A percentile compares a stretch with the other conserved stretches of the same genome.
phyloP scores from a whole-genome alignment of 306 rosid genomes.

The Styphnolobium japonicum region DNA sequence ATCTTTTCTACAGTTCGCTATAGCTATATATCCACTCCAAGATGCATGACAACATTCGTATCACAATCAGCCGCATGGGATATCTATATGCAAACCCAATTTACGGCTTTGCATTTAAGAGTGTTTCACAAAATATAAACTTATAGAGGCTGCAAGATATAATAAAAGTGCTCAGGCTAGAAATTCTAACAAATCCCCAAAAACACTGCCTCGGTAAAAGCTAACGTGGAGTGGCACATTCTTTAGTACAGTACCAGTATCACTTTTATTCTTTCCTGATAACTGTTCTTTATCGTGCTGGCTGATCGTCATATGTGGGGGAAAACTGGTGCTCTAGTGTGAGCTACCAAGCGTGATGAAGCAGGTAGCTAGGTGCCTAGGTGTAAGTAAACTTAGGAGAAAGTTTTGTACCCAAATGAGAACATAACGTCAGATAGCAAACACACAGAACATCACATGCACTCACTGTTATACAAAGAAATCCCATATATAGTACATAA shows the following conservation, averaged over 20 bases:
- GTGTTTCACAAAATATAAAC: neutral
- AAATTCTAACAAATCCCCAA: neutral
- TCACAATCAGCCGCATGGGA: neutral
- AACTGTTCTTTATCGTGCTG: neutral
- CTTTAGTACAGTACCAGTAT: neutral
- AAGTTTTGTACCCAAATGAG: neutral
- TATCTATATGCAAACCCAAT: neutral
- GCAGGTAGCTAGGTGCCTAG: no score
- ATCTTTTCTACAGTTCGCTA: no score
- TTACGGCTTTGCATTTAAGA: neutral
- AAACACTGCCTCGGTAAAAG: neutral
- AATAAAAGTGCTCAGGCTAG: neutral
- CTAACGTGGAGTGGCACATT: slow-evolving; percentile 1
- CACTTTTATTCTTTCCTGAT: neutral
- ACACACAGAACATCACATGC: slow-evolving; percentile 10
- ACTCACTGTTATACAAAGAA: slow-evolving; percentile 15
- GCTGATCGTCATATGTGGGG: neutral
- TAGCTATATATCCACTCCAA: neutral
- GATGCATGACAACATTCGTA: no score
- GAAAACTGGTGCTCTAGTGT: neutral
- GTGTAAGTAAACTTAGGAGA: neutral
- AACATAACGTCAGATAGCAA: neutral
- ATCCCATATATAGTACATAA: slow-evolving; percentile 7
- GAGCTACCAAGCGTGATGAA: neutral
- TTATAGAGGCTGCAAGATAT: neutral